Base-by-base conservation (phyloP, 164 flowering plant species). In the Brasenia schreberi region DNA sequence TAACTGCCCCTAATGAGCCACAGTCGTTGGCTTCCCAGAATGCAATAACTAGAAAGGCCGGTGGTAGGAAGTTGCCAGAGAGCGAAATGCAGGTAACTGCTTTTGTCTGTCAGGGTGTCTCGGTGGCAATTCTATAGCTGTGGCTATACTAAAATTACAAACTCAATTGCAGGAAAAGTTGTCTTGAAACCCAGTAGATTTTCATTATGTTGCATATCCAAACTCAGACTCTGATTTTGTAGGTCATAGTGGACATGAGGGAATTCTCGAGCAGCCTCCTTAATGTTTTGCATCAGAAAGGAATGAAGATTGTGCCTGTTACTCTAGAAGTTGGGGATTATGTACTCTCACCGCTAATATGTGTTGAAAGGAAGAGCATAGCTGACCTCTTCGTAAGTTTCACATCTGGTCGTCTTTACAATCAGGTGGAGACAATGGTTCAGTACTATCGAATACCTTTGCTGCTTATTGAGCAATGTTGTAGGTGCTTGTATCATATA, bases 191-290 rank as follows among this genome's bases (percentile, higher is more conserved):
- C 27, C 27, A 23, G 27, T 23, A 23, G 27, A 23, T 23, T 23
- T 23, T 2, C 27, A 23, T 23, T 23, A 23, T 23, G 27, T 33
- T 33, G 39, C 39, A 33, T 33, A 33, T 33, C 39, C 39, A 33
- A 33, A 33, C 39, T 33, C 39, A 33, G 39, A 3, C 60, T 12
- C 60, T 18, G 18, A 58, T 59, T 70, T 65, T 74, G 63, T 74
- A 95, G 97, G 88, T 95, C 78, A 85, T 95, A 70, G 99, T 95
- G 43, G 99, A 95, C 74, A 85, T 90, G 92, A 84, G 99, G 75
- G 99, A 95, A 78, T 95, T 95, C 75, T 88, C 88, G 97, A 95
- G 99, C 81, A 95, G 94, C 78, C 91, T 95, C 66, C 99, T 97
- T 7, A 95, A 95, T 85, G 97, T 95, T 75, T 92, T 95, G 64